These are phyloP conservation scores for Sporodiniella umbellata DNA, from an alignment of 371 early-diverging fungal genomes.

Conservation along the genomic window DNA sequence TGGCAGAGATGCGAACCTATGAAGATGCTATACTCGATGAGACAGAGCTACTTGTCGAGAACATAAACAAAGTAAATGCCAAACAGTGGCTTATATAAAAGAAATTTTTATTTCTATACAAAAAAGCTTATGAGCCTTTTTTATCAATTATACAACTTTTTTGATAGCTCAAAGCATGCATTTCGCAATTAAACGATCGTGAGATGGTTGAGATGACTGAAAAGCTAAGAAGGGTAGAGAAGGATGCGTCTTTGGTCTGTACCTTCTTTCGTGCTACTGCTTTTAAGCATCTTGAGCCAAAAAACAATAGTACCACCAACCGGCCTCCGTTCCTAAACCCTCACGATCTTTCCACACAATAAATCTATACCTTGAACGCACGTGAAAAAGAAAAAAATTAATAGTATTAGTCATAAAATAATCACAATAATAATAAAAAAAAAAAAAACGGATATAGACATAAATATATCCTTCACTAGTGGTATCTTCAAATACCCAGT, in stretches of 20 bases:
- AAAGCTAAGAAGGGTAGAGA: conserved; percentile 41
- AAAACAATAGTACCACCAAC: not conserved
- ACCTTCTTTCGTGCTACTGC: conserved; percentile 49
- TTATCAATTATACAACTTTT: not conserved
- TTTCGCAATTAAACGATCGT: conserved; percentile 34
- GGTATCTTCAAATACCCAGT: not conserved
- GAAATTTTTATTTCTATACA: too few species aligned
- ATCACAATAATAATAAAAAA: not conserved
- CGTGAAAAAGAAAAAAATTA: too few species aligned
- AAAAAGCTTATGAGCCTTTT: too few species aligned
- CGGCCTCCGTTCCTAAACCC: not conserved
- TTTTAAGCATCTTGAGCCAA: not conserved
- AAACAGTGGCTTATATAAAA: not conserved
- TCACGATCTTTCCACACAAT: too few species aligned
- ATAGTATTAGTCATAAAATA: too few species aligned
- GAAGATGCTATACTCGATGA: conserved; percentile 43
- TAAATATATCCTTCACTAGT: not conserved
- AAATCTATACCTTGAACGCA: too few species aligned
- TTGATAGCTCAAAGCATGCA: conserved; percentile 36
- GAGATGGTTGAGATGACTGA: conserved; percentile 37
- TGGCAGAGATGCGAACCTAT: conserved; percentile 24
- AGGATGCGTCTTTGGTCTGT: conserved; percentile 42
- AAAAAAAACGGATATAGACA: not conserved
- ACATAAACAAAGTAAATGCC: conserved; percentile 26
- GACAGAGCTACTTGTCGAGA: conserved; percentile 27